Evolutionary conservation across 106 monocot species (phyloP).

Genomic region (Dendrobium catenatum): DNA sequence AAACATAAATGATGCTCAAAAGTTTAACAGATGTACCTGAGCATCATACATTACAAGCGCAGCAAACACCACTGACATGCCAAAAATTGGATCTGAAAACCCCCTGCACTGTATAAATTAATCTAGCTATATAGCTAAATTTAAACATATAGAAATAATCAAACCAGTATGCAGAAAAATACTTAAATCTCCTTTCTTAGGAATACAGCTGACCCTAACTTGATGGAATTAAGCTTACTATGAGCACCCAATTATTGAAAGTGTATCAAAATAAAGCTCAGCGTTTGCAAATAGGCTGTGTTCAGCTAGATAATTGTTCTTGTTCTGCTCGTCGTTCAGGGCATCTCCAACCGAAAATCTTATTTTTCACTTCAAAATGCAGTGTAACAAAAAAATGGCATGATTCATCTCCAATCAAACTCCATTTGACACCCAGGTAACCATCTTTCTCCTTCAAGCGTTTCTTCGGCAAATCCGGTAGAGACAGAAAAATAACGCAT

Average conservation of each 20-base stretch:
- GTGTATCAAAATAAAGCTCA: neutral
- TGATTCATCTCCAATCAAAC: no score
- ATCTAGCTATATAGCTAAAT: neutral
- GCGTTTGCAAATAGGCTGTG: no score
- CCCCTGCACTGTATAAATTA: slow-evolving; percentile 52
- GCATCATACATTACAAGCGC: slow-evolving; percentile 90
- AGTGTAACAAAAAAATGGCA: no score
- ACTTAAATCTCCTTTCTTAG: neutral
- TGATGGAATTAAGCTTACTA: neutral
- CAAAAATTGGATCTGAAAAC: slow-evolving; percentile 83
- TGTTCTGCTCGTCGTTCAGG: no score
- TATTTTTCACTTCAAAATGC: no score
- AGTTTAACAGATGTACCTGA: slow-evolving; percentile 42
- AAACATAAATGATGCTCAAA: neutral
- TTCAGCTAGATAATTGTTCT: no score
- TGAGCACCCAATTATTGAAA: neutral
- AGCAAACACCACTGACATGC: slow-evolving; percentile 74
- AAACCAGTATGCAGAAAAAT: neutral
- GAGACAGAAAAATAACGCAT: no score
- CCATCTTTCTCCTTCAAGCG: no score
- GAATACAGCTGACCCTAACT: neutral
- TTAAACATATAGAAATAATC: neutral
- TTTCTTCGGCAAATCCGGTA: no score
- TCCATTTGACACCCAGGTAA: no score
- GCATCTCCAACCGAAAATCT: no score